phyloP scores from a whole-genome alignment of 2,329 filamentous ascomycete species.

The Exophiala aquamarina region DNA sequence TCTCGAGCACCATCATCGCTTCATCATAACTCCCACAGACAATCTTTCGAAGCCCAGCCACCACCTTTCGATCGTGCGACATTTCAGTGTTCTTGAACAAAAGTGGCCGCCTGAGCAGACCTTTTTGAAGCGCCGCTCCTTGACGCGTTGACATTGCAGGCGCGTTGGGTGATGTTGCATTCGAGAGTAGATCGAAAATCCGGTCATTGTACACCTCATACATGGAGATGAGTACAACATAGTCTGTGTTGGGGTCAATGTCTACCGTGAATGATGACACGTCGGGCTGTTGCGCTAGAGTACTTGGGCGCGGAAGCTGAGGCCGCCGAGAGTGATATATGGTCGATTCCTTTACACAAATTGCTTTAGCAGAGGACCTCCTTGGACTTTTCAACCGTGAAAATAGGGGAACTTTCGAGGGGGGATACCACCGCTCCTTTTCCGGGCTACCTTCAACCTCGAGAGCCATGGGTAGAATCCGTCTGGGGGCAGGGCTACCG shows the following conservation, averaged over 20 bases:
- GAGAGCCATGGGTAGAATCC: constrained; percentile 5
- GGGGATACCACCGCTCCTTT: constrained; percentile 21
- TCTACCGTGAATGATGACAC: constrained; percentile 69
- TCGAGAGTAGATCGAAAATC: constrained; percentile 86
- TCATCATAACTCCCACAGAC: constrained; percentile 80
- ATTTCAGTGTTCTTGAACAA: constrained; percentile 90
- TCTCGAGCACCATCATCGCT: constrained; percentile 85
- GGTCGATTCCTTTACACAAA: constrained; percentile 52
- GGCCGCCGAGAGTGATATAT: constrained; percentile 56
- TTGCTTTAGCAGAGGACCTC: constrained; percentile 30
- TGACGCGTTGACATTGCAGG: constrained; percentile 41
- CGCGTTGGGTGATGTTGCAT: constrained; percentile 43
- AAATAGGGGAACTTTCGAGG: constrained; percentile 35
- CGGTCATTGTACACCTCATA: constrained; percentile 99
- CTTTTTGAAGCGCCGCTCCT: constrained; percentile 57
- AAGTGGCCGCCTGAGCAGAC: constrained; percentile 72
- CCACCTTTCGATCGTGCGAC: constrained; percentile 88
- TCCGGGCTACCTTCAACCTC: constrained; percentile 7
- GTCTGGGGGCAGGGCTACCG: constrained; percentile 2
- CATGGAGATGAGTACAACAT: constrained; percentile 90
- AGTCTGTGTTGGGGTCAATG: constrained; percentile 70
- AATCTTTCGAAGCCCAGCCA: constrained; percentile 87
- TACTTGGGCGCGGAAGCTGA: constrained; percentile 67
- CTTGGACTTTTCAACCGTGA: constrained; percentile 27
- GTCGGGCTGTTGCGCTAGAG: constrained; percentile 71